A percentile compares a stretch with the other conserved stretches of the same genome.
These are phyloP conservation scores for Dictyophora rubrovolvata DNA, from an alignment of 768 basidiomycete genomes.

Conservation along the genomic window DNA sequence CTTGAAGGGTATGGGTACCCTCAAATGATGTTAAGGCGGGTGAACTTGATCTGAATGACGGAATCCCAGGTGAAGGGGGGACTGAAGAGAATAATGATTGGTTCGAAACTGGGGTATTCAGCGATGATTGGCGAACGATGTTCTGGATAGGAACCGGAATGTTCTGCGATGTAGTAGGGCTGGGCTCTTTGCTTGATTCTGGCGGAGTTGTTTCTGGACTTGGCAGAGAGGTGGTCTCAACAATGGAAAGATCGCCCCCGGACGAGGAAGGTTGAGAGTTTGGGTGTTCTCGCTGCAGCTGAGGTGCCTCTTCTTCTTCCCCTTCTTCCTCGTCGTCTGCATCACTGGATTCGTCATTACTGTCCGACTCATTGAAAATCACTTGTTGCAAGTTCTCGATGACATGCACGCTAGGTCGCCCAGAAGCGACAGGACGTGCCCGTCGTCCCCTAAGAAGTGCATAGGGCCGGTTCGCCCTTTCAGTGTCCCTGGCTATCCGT, in stretches of 20 bases:
- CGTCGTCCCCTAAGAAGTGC: slow-evolving; percentile 79
- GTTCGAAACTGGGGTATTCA: slow-evolving; percentile 1
- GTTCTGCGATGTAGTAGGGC: not conserved
- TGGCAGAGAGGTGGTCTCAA: not conserved
- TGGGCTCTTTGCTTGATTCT: not conserved
- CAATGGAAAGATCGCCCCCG: not conserved
- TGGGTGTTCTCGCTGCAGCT: not conserved
- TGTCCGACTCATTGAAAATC: slow-evolving; percentile 70
- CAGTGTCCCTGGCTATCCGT: slow-evolving; percentile 63
- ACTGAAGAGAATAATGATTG: slow-evolving; percentile 26
- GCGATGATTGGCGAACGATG: not conserved
- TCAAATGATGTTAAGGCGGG: slow-evolving; percentile 14
- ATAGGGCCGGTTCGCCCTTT: slow-evolving; percentile 68
- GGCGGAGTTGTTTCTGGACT: not conserved
- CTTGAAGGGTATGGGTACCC: slow-evolving; percentile 18
- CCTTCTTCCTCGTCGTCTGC: slow-evolving; percentile 27
- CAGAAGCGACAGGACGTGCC: slow-evolving; percentile 83
- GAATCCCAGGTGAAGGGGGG: slow-evolving; percentile 46
- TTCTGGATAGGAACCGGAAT: not conserved
- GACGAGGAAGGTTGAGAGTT: not conserved
- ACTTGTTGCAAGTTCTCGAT: slow-evolving; percentile 87
- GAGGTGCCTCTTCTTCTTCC: slow-evolving; percentile 24
- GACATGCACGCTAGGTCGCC: slow-evolving; percentile 80
- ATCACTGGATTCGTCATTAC: slow-evolving; percentile 38
- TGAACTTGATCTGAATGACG: slow-evolving; percentile 4